A percentile compares a stretch with the other conserved stretches of the same genome.
These are phyloP conservation scores for Mortierella sp. DNA, from an alignment of 371 early-diverging fungal species.

Conservation along the genomic window DNA sequence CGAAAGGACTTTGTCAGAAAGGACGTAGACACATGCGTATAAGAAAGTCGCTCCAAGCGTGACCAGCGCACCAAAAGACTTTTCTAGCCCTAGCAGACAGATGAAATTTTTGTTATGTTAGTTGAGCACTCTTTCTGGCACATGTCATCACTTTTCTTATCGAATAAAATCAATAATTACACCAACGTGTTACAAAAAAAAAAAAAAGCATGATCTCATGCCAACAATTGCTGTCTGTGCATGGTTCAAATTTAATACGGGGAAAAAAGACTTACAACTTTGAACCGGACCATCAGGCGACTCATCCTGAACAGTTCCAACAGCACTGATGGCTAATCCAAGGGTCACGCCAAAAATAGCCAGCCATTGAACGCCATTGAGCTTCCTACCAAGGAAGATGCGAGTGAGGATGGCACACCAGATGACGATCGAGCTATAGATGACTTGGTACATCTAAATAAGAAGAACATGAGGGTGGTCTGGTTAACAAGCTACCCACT, in stretches of 20 bases:
- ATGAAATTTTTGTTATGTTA: conserved; percentile 3
- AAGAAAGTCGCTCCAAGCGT: conserved; percentile 58
- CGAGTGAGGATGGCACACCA: conserved; percentile 82
- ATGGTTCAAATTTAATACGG: neutral
- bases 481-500: neutral
- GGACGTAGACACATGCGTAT: conserved; percentile 59
- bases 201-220: conserved; percentile 3
- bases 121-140: neutral
- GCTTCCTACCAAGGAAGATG: conserved; percentile 66
- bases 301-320: conserved; percentile 59
- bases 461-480: neutral
- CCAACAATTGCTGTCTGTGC: neutral
- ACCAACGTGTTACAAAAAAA: conserved; percentile 23
- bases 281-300: conserved; percentile 42
- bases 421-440: conserved; percentile 81
- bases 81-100: conserved; percentile 40
- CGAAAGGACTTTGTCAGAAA: conserved; percentile 55
- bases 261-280: conserved; percentile 26
- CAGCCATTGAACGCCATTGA: conserved; percentile 73
- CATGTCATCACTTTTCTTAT: too few species aligned
- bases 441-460: conserved; percentile 79
- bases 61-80: conserved; percentile 55
- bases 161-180: conserved; percentile 5
- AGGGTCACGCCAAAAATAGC: conserved; percentile 75
- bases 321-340: conserved; percentile 75